phyloP scores from a whole-genome alignment of 768 basidiomycete species.

The Mycena alexandri region DNA sequence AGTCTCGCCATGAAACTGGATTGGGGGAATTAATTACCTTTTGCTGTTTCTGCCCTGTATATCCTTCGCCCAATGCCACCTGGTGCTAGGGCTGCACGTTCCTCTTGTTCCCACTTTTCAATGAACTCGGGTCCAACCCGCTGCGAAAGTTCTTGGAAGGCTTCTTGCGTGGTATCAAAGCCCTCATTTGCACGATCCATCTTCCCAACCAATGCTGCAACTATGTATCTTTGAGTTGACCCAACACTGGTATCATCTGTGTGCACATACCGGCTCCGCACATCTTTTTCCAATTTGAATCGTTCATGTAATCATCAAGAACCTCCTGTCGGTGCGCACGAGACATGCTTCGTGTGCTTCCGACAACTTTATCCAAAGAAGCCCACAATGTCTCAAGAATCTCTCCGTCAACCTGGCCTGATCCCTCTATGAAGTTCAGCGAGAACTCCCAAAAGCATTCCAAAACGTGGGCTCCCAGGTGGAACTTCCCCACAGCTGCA shows the following conservation, averaged over 20 bases:
- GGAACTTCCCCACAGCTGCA: constrained; percentile 34
- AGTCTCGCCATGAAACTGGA: too few species aligned
- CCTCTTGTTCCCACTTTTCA: constrained; percentile 5
- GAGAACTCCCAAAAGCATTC: constrained; percentile 28
- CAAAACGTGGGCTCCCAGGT: constrained; percentile 34
- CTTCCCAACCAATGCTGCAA: neutral
- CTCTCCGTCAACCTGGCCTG: constrained; percentile 46
- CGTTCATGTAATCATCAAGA: constrained; percentile 47
- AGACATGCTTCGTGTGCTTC: constrained; percentile 40
- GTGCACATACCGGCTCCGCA: constrained; percentile 37
- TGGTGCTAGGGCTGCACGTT: neutral
- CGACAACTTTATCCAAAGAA: constrained; percentile 42
- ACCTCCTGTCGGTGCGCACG: constrained; percentile 43
- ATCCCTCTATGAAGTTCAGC: constrained; percentile 44
- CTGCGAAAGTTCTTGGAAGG: neutral
- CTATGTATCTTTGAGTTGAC: too few species aligned
- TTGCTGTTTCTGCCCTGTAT: neutral
- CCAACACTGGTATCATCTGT: too few species aligned
- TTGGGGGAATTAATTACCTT: too few species aligned
- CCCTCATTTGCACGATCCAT: constrained; percentile 16
- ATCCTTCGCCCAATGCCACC: constrained; percentile 7
- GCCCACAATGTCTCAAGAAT: constrained; percentile 53
- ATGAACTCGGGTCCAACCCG: neutral
- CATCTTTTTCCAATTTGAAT: constrained; percentile 51
- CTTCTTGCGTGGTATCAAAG: neutral